Percentiles rank a stretch among this genome's conserved stretches.
Conservation (phyloP, 768 basidiomycete genomes). For the Hortiboletus flavorubellus region DNA sequence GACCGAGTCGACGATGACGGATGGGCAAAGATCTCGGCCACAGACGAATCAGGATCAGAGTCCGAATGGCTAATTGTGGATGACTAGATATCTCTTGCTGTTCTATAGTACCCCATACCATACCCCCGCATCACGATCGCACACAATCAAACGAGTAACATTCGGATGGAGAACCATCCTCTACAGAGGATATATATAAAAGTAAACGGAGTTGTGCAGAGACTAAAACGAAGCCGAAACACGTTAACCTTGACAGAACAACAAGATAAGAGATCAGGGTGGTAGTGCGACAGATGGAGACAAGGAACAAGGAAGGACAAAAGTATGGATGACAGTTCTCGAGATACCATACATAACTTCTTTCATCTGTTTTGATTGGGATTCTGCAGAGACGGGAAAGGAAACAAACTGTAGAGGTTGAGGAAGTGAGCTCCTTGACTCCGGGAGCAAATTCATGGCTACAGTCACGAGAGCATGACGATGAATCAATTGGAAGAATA, state of each 20-base stretch:
- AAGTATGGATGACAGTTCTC: slow-evolving; percentile 30
- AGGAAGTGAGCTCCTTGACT: slow-evolving; percentile 19
- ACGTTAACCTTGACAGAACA: slow-evolving; percentile 26
- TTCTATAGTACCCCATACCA: slow-evolving; percentile 20
- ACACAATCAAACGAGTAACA: slow-evolving; percentile 18
- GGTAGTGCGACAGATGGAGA: slow-evolving; percentile 19
- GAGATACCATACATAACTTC: slow-evolving; percentile 34
- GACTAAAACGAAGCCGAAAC: slow-evolving; percentile 18
- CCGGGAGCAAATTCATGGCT: slow-evolving; percentile 28
- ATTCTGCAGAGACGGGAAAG: slow-evolving; percentile 28
- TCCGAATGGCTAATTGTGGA: slow-evolving; percentile 87
- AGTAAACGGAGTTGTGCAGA: slow-evolving; percentile 18
- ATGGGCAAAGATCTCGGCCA: slow-evolving; percentile 70
- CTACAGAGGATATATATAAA: slow-evolving; percentile 31
- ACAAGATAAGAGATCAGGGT: slow-evolving; percentile 20
- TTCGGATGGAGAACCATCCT: slow-evolving; percentile 30
- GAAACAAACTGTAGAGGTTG: slow-evolving; percentile 16
- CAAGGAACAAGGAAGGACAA: slow-evolving; percentile 24
- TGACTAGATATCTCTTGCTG: slow-evolving; percentile 29
- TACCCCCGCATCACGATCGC: slow-evolving; percentile 16
- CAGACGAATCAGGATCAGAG: slow-evolving; percentile 75
- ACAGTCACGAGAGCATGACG: slow-evolving; percentile 31
- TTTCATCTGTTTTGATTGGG: slow-evolving; percentile 32
- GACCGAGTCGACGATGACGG: slow-evolving; percentile 43
- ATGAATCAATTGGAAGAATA: slow-evolving; percentile 23